Conservation (phyloP, 352 stramenopile species). For the Globisporangium okanoganense region DNA sequence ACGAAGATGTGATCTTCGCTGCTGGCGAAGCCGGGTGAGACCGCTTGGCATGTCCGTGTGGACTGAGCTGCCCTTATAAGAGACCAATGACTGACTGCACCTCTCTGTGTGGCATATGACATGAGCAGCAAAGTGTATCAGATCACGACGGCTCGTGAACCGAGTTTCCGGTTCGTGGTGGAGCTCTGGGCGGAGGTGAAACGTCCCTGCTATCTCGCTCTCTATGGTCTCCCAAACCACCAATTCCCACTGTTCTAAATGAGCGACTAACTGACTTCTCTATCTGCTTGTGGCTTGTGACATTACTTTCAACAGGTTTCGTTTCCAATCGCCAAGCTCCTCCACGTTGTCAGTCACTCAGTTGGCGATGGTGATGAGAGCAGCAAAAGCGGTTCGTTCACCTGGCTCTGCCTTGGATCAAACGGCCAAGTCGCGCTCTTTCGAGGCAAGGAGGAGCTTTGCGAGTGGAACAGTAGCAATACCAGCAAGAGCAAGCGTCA, state of each 20-base stretch:
- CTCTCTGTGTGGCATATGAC: background rate
- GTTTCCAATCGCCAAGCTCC: conserved; percentile 39
- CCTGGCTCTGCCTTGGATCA: conserved; percentile 37
- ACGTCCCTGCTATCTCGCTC: background rate
- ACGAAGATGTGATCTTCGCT: conserved; percentile 36
- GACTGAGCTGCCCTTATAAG: background rate
- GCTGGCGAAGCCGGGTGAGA: conserved; percentile 44
- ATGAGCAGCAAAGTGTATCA: conserved; percentile 39
- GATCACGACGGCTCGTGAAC: conserved; percentile 26
- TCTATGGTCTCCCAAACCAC: no score
- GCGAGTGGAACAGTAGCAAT: conserved; percentile 23
- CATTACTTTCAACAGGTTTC: conserved; percentile 15
- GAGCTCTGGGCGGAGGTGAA: conserved; percentile 29
- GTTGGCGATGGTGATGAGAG: conserved; percentile 3
- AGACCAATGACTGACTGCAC: background rate
- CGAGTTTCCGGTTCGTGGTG: conserved; percentile 25
- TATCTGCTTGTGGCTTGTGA: background rate
- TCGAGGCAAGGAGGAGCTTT: conserved; percentile 24
- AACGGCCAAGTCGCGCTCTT: conserved; percentile 39
- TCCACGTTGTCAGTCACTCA: conserved; percentile 17
- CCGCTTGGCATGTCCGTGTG: background rate
- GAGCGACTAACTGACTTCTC: background rate
- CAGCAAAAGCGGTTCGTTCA: conserved; percentile 6
- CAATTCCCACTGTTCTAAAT: background rate
- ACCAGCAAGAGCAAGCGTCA: background rate